These are phyloP conservation scores for Candida sp. DNA, from an alignment of 1,139 yeast species.

Conservation along the genomic window DNA sequence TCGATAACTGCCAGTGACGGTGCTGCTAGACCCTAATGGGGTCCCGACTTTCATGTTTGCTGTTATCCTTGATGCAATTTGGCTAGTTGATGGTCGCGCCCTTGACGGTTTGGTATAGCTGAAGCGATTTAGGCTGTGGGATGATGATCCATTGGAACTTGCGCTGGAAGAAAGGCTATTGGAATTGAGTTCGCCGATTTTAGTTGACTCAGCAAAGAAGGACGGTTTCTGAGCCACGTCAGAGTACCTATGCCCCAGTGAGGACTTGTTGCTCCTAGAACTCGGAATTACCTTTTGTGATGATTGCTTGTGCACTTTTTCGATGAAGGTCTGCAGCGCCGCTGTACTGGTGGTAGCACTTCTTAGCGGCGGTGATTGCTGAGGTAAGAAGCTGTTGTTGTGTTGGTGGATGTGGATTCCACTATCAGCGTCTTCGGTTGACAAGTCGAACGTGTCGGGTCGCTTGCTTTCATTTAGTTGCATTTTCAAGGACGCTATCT, in stretches of 20 bases:
- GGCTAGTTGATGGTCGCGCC: conserved; percentile 13
- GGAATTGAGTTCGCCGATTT: conserved; percentile 11
- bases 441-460: conserved; percentile 11
- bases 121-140: conserved; percentile 5
- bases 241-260: not conserved
- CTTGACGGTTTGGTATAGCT: not conserved
- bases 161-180: conserved; percentile 6
- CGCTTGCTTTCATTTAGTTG: conserved; percentile 8
- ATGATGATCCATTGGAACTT: conserved; percentile 10
- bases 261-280: not conserved
- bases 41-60: conserved; percentile 17
- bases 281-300: conserved; percentile 10
- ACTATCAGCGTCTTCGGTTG: conserved; percentile 4
- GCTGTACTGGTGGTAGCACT: not conserved
- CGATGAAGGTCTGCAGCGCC: conserved; percentile 18
- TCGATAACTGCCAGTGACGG: not conserved
- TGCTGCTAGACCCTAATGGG: conserved; percentile 2
- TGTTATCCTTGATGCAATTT: conserved; percentile 17
- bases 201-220: conserved; percentile 19
- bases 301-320: conserved; percentile 20
- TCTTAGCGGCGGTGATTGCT: not conserved
- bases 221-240: conserved; percentile 5
- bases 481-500: conserved; percentile 6
- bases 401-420: not conserved
- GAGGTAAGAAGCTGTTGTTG: not conserved